A percentile compares a stretch with the other conserved stretches of the same genome.
Conservation (phyloP, 2,329 filamentous ascomycete species). For the Cladophialophora carrionii region DNA sequence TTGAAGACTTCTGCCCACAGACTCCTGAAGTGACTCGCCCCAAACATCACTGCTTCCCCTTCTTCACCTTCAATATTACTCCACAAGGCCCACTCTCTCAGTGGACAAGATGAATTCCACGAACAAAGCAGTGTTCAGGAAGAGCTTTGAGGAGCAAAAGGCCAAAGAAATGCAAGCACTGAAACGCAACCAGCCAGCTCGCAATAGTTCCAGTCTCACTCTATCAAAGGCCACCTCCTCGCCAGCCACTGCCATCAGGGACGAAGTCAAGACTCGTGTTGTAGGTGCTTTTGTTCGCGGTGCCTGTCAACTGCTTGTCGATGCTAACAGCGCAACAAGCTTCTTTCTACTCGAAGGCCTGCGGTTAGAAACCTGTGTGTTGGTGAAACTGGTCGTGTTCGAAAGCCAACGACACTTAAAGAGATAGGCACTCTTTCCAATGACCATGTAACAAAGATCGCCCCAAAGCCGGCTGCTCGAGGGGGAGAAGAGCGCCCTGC, state of each 20-base stretch:
- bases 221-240: background rate
- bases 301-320: background rate
- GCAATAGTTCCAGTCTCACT: background rate
- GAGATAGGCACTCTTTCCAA: background rate
- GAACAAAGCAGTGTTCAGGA: background rate
- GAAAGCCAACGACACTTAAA: background rate
- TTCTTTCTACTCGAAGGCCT: background rate
- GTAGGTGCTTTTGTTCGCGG: background rate
- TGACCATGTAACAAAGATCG: background rate
- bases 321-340: background rate
- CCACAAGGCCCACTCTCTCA: background rate
- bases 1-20: background rate
- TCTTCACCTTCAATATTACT: background rate
- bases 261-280: background rate
- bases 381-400: background rate
- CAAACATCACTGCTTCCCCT: background rate
- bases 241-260: conserved; percentile 3
- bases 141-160: background rate
- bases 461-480: background rate
- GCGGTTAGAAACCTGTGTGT: background rate
- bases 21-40: background rate
- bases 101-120: background rate
- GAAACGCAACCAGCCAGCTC: background rate
- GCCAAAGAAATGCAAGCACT: background rate
- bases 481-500: background rate